phyloP scores from a whole-genome alignment of 164 flowering plant genomes.

The Chimonanthus salicifolius region DNA sequence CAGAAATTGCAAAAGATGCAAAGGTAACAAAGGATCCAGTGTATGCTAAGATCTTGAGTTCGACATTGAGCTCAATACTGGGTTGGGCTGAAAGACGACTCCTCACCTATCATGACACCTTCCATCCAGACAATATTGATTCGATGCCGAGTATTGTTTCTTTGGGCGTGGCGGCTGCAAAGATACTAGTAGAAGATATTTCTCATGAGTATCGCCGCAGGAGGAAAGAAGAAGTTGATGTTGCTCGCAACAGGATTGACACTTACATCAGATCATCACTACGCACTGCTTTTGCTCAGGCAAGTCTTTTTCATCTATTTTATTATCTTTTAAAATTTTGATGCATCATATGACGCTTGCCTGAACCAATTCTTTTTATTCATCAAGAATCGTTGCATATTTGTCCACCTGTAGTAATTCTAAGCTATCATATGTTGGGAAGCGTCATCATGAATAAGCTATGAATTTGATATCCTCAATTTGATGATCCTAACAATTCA shows the following conservation, averaged over 20 bases:
- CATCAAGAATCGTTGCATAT: neutral
- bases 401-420: neutral
- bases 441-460: neutral
- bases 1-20: conserved; percentile 65
- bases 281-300: conserved; percentile 77
- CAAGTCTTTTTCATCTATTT: conserved; percentile 27
- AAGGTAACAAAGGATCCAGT: conserved; percentile 42
- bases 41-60: conserved; percentile 46
- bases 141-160: conserved; percentile 54
- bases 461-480: neutral
- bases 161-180: conserved; percentile 51
- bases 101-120: conserved; percentile 62
- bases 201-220: conserved; percentile 50
- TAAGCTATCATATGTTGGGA: neutral
- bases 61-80: conserved; percentile 44
- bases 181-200: conserved; percentile 53
- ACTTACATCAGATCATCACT: conserved; percentile 75
- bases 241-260: conserved; percentile 54
- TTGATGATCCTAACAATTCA: neutral
- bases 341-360: neutral
- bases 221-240: conserved; percentile 45
- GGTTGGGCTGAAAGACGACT: conserved; percentile 82
- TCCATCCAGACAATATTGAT: conserved; percentile 41
- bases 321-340: neutral
- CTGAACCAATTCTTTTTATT: neutral